Evolutionary conservation across 1,139 yeast genomes (phyloP).

Genomic region (Meyerozyma athensensis): DNA sequence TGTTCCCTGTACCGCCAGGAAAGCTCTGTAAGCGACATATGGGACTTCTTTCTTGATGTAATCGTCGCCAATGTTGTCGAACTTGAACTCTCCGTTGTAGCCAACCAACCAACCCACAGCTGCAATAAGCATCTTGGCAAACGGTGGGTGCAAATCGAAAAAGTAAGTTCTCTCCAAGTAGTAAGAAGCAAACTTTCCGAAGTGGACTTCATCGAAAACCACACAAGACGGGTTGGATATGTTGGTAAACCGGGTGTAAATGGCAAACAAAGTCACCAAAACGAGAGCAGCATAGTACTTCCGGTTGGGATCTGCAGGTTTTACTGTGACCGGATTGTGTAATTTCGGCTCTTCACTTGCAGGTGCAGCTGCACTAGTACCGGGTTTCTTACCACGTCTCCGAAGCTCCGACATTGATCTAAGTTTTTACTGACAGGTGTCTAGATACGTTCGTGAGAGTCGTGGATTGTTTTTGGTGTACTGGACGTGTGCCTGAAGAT

Average conservation of each 20-base stretch:
- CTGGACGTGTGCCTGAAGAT: neutral
- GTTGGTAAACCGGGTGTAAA: slow-evolving; percentile 64
- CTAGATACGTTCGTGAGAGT: neutral
- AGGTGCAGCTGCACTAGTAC: slow-evolving; percentile 4
- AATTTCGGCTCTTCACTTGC: slow-evolving; percentile 6
- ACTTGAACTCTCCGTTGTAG: slow-evolving; percentile 85
- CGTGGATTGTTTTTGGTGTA: neutral
- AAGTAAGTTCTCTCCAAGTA: slow-evolving; percentile 80
- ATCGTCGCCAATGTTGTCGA: slow-evolving; percentile 84
- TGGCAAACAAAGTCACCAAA: slow-evolving; percentile 60
- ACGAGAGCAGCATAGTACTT: slow-evolving; percentile 41
- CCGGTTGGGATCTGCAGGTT: slow-evolving; percentile 21
- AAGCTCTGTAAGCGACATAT: slow-evolving; percentile 77
- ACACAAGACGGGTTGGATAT: slow-evolving; percentile 78
- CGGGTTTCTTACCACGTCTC: slow-evolving; percentile 6
- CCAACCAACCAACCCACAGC: slow-evolving; percentile 85
- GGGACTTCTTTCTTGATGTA: slow-evolving; percentile 79
- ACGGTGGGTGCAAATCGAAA: slow-evolving; percentile 97
- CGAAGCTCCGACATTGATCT: slow-evolving; percentile 7
- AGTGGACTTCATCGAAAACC: slow-evolving; percentile 97
- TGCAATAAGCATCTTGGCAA: slow-evolving; percentile 90
- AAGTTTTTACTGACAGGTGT: neutral
- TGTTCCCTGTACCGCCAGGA: slow-evolving; percentile 80
- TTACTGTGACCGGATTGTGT: slow-evolving; percentile 5
- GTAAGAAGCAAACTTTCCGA: slow-evolving; percentile 92